Evolutionary conservation across 2,329 filamentous ascomycete genomes (phyloP), one percentile per base, ranked within the genome.

Genomic region (Aspergillus persii): DNA sequence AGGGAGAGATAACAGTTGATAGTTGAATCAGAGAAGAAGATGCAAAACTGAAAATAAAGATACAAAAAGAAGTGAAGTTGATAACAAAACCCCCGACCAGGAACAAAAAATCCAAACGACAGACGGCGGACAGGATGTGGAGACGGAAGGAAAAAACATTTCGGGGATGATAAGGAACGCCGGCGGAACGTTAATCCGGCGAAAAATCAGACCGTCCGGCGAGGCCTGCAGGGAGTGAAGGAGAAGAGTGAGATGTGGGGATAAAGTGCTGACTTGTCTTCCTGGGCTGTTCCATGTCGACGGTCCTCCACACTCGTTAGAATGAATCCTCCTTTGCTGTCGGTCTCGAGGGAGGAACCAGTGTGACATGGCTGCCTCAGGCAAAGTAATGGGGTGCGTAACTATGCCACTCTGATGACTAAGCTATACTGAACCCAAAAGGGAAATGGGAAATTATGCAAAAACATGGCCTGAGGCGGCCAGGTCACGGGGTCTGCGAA

Each of bases 41-140:
- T 36, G 23, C 46, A 27, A 62, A 39, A 33, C 11, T 33, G 36
- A 59, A 50, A 58, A 58, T 47, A 55, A 60, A 59, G 58, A 56
- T 54, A 61, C 57, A 60, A 58, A 61, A 62, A 60, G 44, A 47
- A 23, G 23, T 57, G 53, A 57, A 56, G 66, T 6, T 12, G 15
- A 41, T n/a, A 6, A 15, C 12, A 41, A 41, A 23, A 41, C 4
- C 15, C 36, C 36, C 36, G 36, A 41, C 36, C 7, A 15, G 15
- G 36, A 41, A 41, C 36, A 41, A 41, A 41, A 41, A 41, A 41
- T n/a, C 36, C 36, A 68, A 69, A 66, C 9, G 50, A 52, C 55
- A 26, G 55, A 50, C 55, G 48, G 54, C 18, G 12, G 33, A 33
- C 4, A 41, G 12, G 36, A n/a, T 41, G 36, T 41, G 36, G 36